Evolutionary conservation across 345 rosid species (phyloP), one percentile per base, ranked within the genome.

Genomic region (Anastatica hierochuntica): DNA sequence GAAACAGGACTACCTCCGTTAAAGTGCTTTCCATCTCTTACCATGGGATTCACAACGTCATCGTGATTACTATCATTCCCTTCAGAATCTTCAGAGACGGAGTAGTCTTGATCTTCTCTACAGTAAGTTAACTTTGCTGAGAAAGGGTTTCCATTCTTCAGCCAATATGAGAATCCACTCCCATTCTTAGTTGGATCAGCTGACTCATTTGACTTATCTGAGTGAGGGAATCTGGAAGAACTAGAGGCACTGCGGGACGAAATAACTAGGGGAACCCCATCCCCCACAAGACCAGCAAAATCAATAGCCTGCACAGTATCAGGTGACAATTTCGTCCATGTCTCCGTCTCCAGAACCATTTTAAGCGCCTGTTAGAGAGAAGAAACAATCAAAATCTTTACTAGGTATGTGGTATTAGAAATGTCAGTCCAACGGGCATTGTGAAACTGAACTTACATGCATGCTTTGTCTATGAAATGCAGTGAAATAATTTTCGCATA

Each of bases 281-380:
- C 92, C 53, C 99, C 98, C 48, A 83, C 69, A 63, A 92, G 83
- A 69, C 98, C 98, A 49, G 95, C 72, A 76, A 94, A 88, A 79
- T 81, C 77, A 54, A 88, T 72, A 52, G 67, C 69, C 69, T 80
- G 83, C 38, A 76, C 74, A 12, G 82, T 79, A 61, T 85, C 94
- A 15, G 83, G 77, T 13, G 94, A 84, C 73, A 94, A 57, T 49
- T 67, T 83, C 62, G 64, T 64, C 97, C 99, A 94, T 64, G 58
- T 78, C 72, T 94, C 99, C 87, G 73, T 88, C 79, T 94, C 99
- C 77, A 94, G 64, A 56, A 94, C 97, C 99, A 94, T 88, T 74
- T 81, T 83, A 66, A 94, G 79, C 38, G 99, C 99, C 99, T 94
- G 76, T 26, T 53, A 54, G 40, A 11, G 51, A 29, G 66, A 23